Evolutionary conservation across 1,139 yeast genomes (phyloP).

Genomic region (Blastobotrys aristatus): DNA sequence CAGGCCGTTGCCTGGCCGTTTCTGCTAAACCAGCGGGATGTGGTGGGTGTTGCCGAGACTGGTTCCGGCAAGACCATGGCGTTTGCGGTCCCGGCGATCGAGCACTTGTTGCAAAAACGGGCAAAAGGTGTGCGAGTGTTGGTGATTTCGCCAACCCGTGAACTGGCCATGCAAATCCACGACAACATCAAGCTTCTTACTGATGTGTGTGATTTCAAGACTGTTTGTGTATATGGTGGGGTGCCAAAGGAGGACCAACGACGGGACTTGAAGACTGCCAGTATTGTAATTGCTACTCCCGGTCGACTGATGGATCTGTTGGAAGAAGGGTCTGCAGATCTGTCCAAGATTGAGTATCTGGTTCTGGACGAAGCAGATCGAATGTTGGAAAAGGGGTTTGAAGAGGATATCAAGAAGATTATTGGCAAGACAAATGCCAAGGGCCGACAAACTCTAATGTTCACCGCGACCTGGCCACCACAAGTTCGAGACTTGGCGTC

Average conservation of each 20-base stretch:
- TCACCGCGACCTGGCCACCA: slow-evolving; percentile 85
- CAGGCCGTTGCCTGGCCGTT: slow-evolving; percentile 98
- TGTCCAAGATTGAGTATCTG: slow-evolving; percentile 64
- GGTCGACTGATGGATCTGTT: slow-evolving; percentile 90
- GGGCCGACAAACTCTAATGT: slow-evolving; percentile 78
- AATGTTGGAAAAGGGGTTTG: slow-evolving; percentile 96
- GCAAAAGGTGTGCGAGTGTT: slow-evolving; percentile 61
- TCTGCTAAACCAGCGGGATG: slow-evolving; percentile 72
- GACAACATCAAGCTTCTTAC: slow-evolving; percentile 75
- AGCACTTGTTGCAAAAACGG: slow-evolving; percentile 43
- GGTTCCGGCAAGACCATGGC: slow-evolving; percentile 96
- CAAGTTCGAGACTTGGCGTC: slow-evolving; percentile 91
- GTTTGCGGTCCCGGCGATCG: slow-evolving; percentile 95
- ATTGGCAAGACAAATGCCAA: slow-evolving; percentile 48
- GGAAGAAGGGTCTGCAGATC: slow-evolving; percentile 78
- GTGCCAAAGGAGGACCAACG: slow-evolving; percentile 94
- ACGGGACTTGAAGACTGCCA: slow-evolving; percentile 54
- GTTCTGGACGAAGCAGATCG: slow-evolving; percentile 97
- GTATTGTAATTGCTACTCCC: slow-evolving; percentile 92
- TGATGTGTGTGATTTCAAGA: slow-evolving; percentile 53
- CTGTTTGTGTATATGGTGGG: slow-evolving; percentile 94
- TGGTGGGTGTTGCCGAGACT: slow-evolving; percentile 94
- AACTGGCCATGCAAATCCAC: slow-evolving; percentile 87
- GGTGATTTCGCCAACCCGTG: slow-evolving; percentile 95
- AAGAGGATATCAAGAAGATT: slow-evolving; percentile 86